A percentile compares a stretch with the other conserved stretches of the same genome.
phyloP scores from a whole-genome alignment of 176 grass and related monocot genomes.

The Carex littledalei region DNA sequence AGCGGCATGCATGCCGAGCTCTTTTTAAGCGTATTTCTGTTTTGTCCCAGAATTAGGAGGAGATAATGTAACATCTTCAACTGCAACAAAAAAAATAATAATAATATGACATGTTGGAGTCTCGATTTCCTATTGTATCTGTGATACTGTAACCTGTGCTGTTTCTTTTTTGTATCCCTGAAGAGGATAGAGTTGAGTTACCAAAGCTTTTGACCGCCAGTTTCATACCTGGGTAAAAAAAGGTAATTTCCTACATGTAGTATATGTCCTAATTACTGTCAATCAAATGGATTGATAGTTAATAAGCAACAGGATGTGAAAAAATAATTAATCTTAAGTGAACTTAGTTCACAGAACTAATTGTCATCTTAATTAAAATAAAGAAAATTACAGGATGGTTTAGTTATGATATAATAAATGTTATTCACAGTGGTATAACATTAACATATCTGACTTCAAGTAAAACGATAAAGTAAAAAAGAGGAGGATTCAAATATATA shows the following conservation, averaged over 20 bases:
- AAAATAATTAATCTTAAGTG: not conserved
- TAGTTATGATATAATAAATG: not conserved
- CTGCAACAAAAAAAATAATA: not conserved
- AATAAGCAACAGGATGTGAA: not conserved
- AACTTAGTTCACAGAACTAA: not conserved
- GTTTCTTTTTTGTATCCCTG: not conserved
- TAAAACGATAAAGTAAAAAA: not conserved
- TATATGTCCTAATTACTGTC: not conserved
- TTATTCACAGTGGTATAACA: too few relatives aligned
- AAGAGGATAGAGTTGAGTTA: not conserved
- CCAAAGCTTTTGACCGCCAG: not conserved
- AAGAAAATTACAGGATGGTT: not conserved
- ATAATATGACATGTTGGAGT: not conserved
- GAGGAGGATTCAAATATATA: too few relatives aligned
- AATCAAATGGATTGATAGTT: not conserved
- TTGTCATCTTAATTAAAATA: not conserved
- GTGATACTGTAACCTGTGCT: not conserved
- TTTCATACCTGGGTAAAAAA: not conserved
- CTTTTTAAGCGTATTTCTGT: constrained; percentile 1
- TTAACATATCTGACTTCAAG: not conserved
- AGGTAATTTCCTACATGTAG: not conserved
- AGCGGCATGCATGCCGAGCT: constrained; percentile 21
- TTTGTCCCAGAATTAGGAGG: constrained; percentile 9
- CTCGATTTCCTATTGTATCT: not conserved
- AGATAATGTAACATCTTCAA: not conserved